phyloP scores from a whole-genome alignment of 352 stramenopile species.

The Thraustochytrium striatum region DNA sequence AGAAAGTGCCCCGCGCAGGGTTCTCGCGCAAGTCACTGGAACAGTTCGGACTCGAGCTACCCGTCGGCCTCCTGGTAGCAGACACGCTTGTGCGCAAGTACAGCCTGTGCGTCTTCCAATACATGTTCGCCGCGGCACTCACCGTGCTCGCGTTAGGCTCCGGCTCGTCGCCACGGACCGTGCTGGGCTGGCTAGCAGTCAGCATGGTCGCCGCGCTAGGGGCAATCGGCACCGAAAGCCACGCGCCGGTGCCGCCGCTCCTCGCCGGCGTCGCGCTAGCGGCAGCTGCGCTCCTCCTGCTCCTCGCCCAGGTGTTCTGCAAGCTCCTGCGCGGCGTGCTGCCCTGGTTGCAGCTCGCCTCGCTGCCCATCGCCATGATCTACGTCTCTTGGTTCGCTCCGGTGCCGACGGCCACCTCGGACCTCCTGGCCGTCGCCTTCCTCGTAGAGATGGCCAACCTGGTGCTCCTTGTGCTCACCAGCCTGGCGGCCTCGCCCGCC shows the following conservation, averaged over 20 bases:
- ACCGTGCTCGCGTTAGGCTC: not conserved
- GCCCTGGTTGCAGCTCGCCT: not conserved
- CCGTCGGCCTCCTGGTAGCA: not conserved
- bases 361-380: not conserved
- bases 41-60: not conserved
- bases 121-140: not conserved
- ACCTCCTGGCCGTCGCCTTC: not conserved
- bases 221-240: not conserved
- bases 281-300: not conserved
- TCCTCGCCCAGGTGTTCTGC: not conserved
- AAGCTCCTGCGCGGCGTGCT: not conserved
- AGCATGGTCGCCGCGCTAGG: not conserved
- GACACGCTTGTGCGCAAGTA: slow-evolving; percentile 13
- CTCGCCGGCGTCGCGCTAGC: not conserved
- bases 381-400: not conserved
- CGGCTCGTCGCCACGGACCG: not conserved
- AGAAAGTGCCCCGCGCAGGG: slow-evolving; percentile 5
- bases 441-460: not conserved
- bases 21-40: not conserved
- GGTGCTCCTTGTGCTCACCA: not conserved
- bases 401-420: not conserved
- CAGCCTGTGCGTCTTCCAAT: not conserved
- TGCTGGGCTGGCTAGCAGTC: not conserved
- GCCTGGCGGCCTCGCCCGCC: not conserved
- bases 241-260: not conserved